These are phyloP conservation scores for Serendipita sp. DNA, from an alignment of 768 basidiomycete species.

Conservation along the genomic window DNA sequence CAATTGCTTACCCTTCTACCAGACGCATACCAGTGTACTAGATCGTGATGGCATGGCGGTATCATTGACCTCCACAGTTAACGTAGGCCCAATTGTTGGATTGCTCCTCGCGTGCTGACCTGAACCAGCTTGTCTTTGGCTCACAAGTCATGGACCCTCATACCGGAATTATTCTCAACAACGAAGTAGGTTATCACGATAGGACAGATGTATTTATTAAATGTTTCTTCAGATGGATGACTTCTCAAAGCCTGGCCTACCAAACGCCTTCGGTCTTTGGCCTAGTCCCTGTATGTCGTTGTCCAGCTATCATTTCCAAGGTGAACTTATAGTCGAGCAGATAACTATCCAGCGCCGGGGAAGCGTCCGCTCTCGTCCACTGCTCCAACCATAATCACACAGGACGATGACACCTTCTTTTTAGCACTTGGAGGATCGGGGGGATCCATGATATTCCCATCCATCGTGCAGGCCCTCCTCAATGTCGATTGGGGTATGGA, in stretches of 20 bases:
- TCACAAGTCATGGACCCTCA: conserved; percentile 72
- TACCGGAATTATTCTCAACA: conserved; percentile 80
- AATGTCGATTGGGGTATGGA: conserved; percentile 65
- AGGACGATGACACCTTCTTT: conserved; percentile 55
- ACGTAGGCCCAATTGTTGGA: conserved; percentile 19
- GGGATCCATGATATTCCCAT: conserved; percentile 68
- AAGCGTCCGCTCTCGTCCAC: conserved; percentile 88
- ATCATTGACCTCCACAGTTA: conserved; percentile 75
- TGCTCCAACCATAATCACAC: conserved; percentile 62
- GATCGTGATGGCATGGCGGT: conserved; percentile 82
- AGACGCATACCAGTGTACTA: conserved; percentile 75
- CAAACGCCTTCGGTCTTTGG: conserved; percentile 69
- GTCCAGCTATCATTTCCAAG: background rate
- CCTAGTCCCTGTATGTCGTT: conserved; percentile 62
- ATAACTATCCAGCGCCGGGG: conserved; percentile 74
- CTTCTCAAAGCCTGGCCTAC: conserved; percentile 71
- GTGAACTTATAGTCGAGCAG: conserved; percentile 23
- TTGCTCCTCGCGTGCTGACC: background rate
- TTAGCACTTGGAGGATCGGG: conserved; percentile 73
- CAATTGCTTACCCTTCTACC: conserved; percentile 8
- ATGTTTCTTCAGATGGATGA: conserved; percentile 55
- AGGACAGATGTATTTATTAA: background rate
- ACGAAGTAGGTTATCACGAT: conserved; percentile 37
- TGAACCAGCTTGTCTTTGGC: conserved; percentile 48
- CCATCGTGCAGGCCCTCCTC: conserved; percentile 57